Evolutionary conservation across 768 basidiomycete genomes (phyloP).

Genomic region (Lyophyllum shimeji): DNA sequence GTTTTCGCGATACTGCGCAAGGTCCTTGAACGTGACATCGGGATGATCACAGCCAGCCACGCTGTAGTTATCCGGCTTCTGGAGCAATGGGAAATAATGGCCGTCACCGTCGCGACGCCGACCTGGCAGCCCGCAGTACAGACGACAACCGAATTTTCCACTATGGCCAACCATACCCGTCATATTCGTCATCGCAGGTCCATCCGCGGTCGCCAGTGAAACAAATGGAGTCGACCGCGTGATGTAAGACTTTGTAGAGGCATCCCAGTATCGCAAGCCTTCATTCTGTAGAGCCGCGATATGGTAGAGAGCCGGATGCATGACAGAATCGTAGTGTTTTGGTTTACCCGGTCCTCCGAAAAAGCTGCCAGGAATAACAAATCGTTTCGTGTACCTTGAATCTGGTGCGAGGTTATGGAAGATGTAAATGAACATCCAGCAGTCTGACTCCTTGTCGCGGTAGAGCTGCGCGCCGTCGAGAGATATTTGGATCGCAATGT

Average conservation of each 20-base stretch:
- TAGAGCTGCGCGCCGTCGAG: constrained; percentile 33
- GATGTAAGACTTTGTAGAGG: neutral
- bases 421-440: constrained; percentile 30
- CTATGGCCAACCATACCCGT: constrained; percentile 32
- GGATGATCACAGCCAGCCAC: constrained; percentile 23
- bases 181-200: constrained; percentile 26
- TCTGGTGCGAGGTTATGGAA: constrained; percentile 22
- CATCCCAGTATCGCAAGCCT: constrained; percentile 33
- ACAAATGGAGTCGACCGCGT: constrained; percentile 22
- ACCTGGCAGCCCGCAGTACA: constrained; percentile 29
- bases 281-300: constrained; percentile 26
- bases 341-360: constrained; percentile 21
- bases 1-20: neutral
- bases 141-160: constrained; percentile 32
- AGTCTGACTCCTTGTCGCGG: constrained; percentile 28
- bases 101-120: constrained; percentile 17
- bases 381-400: constrained; percentile 7
- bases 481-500: constrained; percentile 24
- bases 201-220: constrained; percentile 29
- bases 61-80: constrained; percentile 24
- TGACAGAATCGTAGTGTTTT: constrained; percentile 5
- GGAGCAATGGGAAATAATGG: constrained; percentile 31
- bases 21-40: constrained; percentile 19
- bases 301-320: constrained; percentile 26
- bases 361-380: constrained; percentile 10